A percentile compares a stretch with the other conserved stretches of the same genome.
phyloP scores from a whole-genome alignment of 257 asterid species.

The Solanum chilense region DNA sequence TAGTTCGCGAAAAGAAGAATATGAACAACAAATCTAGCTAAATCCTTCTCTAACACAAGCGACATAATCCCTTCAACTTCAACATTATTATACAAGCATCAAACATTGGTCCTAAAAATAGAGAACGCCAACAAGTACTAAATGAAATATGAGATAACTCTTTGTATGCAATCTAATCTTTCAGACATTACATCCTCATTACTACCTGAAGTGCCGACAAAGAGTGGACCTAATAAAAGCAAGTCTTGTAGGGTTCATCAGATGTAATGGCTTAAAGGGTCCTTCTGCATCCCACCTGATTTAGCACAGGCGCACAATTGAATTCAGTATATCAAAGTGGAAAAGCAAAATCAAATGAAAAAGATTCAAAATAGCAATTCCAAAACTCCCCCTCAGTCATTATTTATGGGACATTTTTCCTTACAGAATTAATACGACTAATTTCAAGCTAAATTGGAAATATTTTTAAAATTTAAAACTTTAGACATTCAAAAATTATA shows the following conservation, averaged over 20 bases:
- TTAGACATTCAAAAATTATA: background rate
- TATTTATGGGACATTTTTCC: background rate
- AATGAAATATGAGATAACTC: background rate
- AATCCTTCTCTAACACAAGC: background rate
- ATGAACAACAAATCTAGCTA: background rate
- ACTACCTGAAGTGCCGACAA: slow-evolving; percentile 94
- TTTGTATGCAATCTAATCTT: background rate
- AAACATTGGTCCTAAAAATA: background rate
- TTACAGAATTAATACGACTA: background rate
- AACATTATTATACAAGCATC: background rate
- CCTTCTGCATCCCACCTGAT: slow-evolving; percentile 97
- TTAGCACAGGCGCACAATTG: background rate
- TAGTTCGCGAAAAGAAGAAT: background rate
- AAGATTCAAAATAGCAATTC: background rate
- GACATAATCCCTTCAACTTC: background rate
- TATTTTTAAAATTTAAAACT: too few relatives aligned
- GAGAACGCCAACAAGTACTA: background rate
- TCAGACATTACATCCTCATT: background rate
- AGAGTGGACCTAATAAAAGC: slow-evolving; percentile 87
- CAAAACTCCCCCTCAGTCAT: background rate
- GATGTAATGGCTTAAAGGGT: slow-evolving; percentile 87
- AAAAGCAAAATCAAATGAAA: background rate
- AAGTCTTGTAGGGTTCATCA: slow-evolving; percentile 87
- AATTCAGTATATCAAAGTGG: background rate
- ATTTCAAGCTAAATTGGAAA: background rate